Base-by-base conservation (phyloP, 192 early-diverging fungal genomes). In the Gigaspora rosea region DNA sequence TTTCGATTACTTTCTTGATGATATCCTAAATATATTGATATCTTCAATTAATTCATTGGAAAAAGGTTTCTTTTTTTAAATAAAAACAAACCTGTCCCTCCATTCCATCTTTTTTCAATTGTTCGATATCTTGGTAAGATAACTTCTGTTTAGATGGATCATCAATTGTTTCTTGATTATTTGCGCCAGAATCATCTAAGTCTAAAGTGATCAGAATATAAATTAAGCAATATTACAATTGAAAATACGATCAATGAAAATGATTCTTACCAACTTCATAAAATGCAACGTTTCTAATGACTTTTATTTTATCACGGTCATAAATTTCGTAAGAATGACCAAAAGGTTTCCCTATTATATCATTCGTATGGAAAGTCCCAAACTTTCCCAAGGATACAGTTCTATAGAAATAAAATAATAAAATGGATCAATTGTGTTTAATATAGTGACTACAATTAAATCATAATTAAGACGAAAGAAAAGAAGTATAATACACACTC, bases 351-450 rank as follows among this genome's bases (percentile, higher is more conserved):
- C 95, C 97, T 66, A 98, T 91, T 20, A 98, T 84, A 73, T 88
- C 91, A 76, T 92, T 86, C 11, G 89, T 87, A 69, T 88, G 79
- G 84, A 97, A 96, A 46, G 85, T 85, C 48, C 97, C 97, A 86
- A 98, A 97, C 82, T 97, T 98, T 66, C 97, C 97, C 47, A 98
- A 80, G 13, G 85, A 84, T n/a, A 93, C 79, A 7, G 78, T 85
- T 8, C 86, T 89, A 73, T 71, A 33, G 61, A 13, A 46, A 62
- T 50, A n/a, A 68, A 15, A 33, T 51, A 33, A 2, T n/a, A 52
- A 50, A 57, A 47, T n/a, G 33, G 52, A 61, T 48, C n/a, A 15
- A 46, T 48, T 27, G 2, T 51, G 11, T 49, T 68, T 6, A 41
- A 54, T 47, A 22, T 51, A n/a, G 18, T 22, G 56, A 13, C 59